Evolutionary conservation across 495 filamentous ascomycete species (phyloP), one percentile per base, ranked within the genome.

Genomic region (Oleoguttula mirabilis): DNA sequence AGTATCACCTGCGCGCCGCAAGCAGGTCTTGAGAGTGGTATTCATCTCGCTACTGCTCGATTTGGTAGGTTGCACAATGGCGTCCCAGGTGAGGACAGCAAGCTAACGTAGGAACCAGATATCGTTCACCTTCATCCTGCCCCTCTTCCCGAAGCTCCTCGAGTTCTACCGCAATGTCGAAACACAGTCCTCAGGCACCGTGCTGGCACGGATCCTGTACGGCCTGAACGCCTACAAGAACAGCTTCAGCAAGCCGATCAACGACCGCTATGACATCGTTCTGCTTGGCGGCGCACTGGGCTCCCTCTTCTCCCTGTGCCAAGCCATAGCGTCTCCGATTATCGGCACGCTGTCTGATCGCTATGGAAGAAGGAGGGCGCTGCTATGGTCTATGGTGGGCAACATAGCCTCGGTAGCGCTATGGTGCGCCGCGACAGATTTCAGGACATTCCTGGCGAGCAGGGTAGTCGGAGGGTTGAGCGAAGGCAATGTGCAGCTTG

Each of bases 101-200:
- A 17, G 20, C 39, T 48, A 23, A 48, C 39, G 2, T 3, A 15
- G 25, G 14, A 17, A 6, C 7, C 46, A 85, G 80, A 79, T 85
- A 49, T 86, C 82, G 24, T 87, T 87, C 60, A 96, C 92, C n/a
- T 90, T 96, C 63, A 95, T 96, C 64, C 80, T 98, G 4, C 90
- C 90, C 0, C 77, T 98, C 32, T 98, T 94, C 59, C 90, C 90
- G 3, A 84, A 82, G 15, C 78, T 98, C 14, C 77, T 98, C 59
- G 76, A 87, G 55, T 96, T 95, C 72, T 99, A 99, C 68, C 82
- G 85, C 59, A 73, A 78, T 47, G 57, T 68, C 28, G 80, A 85
- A 53, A 66, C 66, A 11, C 55, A 68, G 40, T 71, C 71, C 38
- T 66, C 69, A 3, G 57, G 63, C 27, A 72, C 85, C 1, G 59